Evolutionary conservation across 306 rosid genomes (phyloP).

Genomic region (Malus fusca): DNA sequence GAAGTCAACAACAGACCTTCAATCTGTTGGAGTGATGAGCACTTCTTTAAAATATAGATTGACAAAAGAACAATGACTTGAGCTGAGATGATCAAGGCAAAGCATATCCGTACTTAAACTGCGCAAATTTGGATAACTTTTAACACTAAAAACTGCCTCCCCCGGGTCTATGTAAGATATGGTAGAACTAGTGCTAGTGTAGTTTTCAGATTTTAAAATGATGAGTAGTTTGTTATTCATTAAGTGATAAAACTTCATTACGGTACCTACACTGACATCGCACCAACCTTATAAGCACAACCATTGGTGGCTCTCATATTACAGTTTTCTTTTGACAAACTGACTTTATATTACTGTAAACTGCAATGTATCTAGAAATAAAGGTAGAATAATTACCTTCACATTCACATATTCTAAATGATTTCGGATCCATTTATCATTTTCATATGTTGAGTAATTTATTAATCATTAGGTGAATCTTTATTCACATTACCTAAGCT

Average conservation of each 20-base stretch:
- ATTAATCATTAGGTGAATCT: not conserved
- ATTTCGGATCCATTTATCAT: not conserved
- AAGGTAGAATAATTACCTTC: not conserved
- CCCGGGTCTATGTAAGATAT: not conserved
- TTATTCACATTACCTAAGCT: not conserved
- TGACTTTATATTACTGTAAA: not conserved
- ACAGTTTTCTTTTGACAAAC: not conserved
- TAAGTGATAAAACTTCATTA: not conserved
- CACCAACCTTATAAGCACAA: not conserved
- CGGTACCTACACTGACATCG: not conserved
- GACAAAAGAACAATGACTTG: not conserved
- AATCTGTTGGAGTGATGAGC: not conserved
- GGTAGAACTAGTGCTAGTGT: not conserved
- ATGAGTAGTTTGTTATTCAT: not conserved
- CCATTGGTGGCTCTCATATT: not conserved
- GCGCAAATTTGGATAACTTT: not conserved
- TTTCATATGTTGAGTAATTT: not conserved
- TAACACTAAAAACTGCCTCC: not conserved
- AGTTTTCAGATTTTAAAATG: not conserved
- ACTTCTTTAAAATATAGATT: not conserved
- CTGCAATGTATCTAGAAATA: not conserved
- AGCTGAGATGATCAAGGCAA: not conserved
- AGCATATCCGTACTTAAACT: not conserved
- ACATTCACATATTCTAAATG: not conserved
- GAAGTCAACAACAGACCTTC: not conserved